Evolutionary conservation across 2,329 filamentous ascomycete genomes (phyloP).

Genomic region (Colletotrichum liaoningense): DNA sequence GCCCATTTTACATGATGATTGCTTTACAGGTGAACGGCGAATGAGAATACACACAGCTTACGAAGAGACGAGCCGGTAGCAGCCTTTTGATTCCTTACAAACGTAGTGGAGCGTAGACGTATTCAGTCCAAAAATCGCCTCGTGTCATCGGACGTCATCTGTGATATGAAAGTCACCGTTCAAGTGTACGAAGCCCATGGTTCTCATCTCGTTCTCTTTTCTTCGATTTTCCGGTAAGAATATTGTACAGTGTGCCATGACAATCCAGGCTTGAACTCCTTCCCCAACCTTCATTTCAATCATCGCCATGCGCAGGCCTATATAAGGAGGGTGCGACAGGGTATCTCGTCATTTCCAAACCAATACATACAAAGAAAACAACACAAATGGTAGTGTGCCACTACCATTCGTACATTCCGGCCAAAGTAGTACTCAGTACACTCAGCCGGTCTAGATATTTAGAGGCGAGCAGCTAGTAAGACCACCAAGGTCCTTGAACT

Average conservation of each 20-base stretch:
- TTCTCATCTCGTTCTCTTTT: not conserved
- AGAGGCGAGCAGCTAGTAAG: constrained; percentile 43
- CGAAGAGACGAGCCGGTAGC: not conserved
- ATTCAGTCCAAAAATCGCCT: not conserved
- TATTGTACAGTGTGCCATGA: not conserved
- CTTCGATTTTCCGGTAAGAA: not conserved
- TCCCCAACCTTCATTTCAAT: not conserved
- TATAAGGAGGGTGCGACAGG: constrained; percentile 28
- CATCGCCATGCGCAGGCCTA: not conserved
- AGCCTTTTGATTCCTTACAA: not conserved
- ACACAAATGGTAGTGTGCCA: not conserved
- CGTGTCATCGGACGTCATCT: too few species aligned
- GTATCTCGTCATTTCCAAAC: constrained; percentile 35
- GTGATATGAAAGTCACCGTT: not conserved
- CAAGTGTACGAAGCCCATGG: not conserved
- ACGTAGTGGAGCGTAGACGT: not conserved
- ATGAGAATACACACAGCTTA: not conserved
- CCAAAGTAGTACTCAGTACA: not conserved
- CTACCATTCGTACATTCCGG: not conserved
- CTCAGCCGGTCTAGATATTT: not conserved
- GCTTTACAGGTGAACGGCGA: not conserved
- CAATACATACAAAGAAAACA: constrained; percentile 14
- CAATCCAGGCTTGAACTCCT: not conserved
- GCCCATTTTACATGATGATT: too few species aligned
- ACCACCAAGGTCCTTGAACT: constrained; percentile 59